A percentile compares a stretch with the other conserved stretches of the same genome.
These are phyloP conservation scores for Salix exigua DNA, from an alignment of 345 rosid genomes.

Conservation along the genomic window DNA sequence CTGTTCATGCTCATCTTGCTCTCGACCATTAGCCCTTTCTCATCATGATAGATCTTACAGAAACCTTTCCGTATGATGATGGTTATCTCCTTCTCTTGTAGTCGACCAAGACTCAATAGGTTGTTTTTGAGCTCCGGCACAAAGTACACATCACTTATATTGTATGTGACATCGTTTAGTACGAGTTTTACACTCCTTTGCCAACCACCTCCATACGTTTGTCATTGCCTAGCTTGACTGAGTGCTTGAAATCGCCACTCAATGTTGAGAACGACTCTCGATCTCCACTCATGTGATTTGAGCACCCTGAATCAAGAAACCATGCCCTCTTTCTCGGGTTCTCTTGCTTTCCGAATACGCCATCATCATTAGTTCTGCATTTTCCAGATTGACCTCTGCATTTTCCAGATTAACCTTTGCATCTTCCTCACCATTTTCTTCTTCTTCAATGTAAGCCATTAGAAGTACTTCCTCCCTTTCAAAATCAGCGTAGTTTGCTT, in stretches of 20 bases:
- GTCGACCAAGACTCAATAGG: not conserved
- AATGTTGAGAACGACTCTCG: no score
- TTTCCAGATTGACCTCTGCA: no score
- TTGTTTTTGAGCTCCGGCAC: not conserved
- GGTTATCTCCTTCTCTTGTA: not conserved
- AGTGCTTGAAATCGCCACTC: no score
- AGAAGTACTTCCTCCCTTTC: constrained; percentile 6
- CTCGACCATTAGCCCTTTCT: not conserved
- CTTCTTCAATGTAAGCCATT: not conserved
- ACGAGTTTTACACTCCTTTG: not conserved
- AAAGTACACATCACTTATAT: not conserved
- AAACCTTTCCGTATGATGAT: not conserved
- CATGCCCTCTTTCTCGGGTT: no score
- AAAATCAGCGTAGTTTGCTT: not conserved
- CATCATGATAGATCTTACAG: not conserved
- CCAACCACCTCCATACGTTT: not conserved
- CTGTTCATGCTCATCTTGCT: not conserved
- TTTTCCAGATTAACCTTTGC: no score
- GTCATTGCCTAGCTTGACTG: not conserved
- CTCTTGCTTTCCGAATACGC: no score
- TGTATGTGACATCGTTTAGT: not conserved
- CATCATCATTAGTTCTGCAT: no score
- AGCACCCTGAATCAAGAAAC: no score
- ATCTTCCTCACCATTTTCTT: no score
- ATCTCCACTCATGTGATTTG: no score